Conservation (phyloP, 345 rosid genomes). For the Corymbia maculata region DNA sequence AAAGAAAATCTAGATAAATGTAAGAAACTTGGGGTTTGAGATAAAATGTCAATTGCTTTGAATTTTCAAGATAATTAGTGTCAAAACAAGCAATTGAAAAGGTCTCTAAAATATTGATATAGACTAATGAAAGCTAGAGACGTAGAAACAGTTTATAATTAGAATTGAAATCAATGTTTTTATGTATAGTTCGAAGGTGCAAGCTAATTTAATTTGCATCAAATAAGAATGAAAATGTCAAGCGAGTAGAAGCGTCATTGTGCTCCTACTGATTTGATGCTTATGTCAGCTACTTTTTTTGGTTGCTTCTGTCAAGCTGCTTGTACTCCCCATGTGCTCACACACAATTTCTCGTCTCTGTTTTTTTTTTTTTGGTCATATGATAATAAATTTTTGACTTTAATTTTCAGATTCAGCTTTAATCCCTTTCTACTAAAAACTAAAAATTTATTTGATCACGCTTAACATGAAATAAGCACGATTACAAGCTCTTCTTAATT, state of each 20-base stretch:
- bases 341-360: no score
- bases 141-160: neutral
- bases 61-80: neutral
- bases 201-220: neutral
- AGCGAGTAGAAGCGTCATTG: no score
- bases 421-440: no score
- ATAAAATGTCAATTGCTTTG: neutral
- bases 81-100: neutral
- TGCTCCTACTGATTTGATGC: no score
- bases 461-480: neutral
- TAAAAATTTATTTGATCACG: neutral
- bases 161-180: neutral
- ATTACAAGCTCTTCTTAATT: neutral
- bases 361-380: neutral
- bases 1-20: neutral
- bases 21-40: neutral
- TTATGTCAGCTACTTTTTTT: neutral
- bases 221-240: neutral
- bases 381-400: neutral
- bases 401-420: no score
- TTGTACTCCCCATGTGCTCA: neutral
- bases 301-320: neutral
- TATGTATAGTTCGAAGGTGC: neutral
- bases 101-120: neutral
- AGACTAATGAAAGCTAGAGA: neutral